phyloP scores from a whole-genome alignment of 805 yeast genomes.

The fission yeast (Schizosaccharomyces pombe) region DNA sequence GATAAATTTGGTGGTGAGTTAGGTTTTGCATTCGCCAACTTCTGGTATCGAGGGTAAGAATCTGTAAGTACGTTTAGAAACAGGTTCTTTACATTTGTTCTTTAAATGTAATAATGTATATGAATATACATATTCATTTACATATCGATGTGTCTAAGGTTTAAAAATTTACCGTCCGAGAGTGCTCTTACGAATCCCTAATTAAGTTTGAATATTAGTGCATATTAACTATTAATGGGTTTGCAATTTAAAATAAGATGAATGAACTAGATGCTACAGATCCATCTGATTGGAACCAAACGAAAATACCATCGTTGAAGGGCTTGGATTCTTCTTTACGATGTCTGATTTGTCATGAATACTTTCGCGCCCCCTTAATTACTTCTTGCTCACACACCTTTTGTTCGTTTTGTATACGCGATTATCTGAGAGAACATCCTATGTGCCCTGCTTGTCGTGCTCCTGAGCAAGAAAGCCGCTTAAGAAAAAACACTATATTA shows the following conservation, averaged over 20 bases:
- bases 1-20: no score
- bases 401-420: constrained; percentile 68
- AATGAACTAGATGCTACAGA: not conserved
- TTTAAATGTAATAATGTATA: no score
- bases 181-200: no score
- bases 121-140: no score
- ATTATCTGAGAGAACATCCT: constrained; percentile 32
- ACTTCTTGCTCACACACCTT: constrained; percentile 76
- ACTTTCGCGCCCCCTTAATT: constrained; percentile 52
- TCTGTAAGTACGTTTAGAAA: no score
- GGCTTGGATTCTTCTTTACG: constrained; percentile 48
- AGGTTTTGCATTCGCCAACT: no score
- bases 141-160: no score
- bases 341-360: constrained; percentile 76
- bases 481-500: constrained; percentile 42
- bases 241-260: not conserved
- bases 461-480: constrained; percentile 43
- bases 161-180: no score
- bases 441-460: constrained; percentile 60
- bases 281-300: not conserved
- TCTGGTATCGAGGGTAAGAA: no score
- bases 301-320: constrained; percentile 15
- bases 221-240: no score
- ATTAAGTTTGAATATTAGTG: no score
- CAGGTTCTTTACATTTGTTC: no score